These are phyloP conservation scores for Coelastrella sp. DNA, from an alignment of 139 green algal species.

Conservation along the genomic window DNA sequence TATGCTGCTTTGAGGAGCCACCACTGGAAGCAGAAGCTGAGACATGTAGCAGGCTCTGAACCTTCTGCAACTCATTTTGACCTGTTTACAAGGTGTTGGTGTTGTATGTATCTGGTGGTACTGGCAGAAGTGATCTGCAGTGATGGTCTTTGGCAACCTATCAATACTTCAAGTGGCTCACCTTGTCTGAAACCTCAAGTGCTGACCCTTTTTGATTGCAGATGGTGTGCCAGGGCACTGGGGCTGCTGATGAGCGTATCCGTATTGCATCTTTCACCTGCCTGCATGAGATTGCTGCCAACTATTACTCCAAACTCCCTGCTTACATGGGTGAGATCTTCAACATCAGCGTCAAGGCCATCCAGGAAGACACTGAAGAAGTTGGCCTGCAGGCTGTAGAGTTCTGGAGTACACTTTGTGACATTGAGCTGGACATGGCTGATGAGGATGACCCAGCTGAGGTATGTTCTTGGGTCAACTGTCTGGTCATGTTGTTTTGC, in stretches of 20 bases:
- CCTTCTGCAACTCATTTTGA: too few species aligned
- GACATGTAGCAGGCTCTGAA: too few species aligned
- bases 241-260: constrained; percentile 74
- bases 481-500: too few species aligned
- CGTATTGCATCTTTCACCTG: constrained; percentile 93
- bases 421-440: constrained; percentile 71
- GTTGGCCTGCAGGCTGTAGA: constrained; percentile 96
- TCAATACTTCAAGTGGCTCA: background rate
- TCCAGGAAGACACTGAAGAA: constrained; percentile 89
- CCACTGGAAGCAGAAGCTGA: too few species aligned
- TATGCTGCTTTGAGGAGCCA: too few species aligned
- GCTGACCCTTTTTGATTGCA: constrained; percentile 39
- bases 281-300: constrained; percentile 88
- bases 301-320: constrained; percentile 95
- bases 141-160: too few species aligned
- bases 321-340: constrained; percentile 98
- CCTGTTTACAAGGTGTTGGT: too few species aligned
- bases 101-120: too few species aligned
- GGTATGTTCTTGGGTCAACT: too few species aligned
- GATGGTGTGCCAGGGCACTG: constrained; percentile 88
- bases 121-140: background rate
- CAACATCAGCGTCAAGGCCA: constrained; percentile 88
- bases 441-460: constrained; percentile 67
- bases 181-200: too few species aligned
- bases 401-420: constrained; percentile 90